These are phyloP conservation scores for Quercus tomentella DNA, from an alignment of 331 rosid genomes.

Conservation along the genomic window DNA sequence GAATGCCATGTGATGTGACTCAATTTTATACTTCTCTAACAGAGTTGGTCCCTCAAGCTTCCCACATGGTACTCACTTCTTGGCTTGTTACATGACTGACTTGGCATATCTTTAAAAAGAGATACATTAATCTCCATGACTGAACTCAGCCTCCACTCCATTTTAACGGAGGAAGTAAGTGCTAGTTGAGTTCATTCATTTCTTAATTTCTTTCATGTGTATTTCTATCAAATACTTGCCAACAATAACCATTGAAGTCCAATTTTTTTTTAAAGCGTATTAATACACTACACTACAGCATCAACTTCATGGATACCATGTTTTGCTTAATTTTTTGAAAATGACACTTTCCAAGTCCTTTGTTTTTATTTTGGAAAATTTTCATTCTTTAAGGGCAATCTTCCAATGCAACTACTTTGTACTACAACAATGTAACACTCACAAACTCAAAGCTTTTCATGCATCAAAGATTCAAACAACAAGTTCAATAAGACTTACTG, in stretches of 20 bases:
- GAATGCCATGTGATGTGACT: too few relatives aligned
- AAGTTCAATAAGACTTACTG: slow-evolving; percentile 40
- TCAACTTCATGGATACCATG: not conserved
- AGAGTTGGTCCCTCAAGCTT: too few relatives aligned
- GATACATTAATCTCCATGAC: too few relatives aligned
- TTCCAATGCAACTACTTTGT: not conserved
- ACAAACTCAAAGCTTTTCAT: not conserved
- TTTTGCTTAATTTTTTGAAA: not conserved
- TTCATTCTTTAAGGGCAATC: not conserved
- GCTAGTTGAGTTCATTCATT: too few relatives aligned
- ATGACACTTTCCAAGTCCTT: not conserved
- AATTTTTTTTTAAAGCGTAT: not conserved
- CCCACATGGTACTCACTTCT: too few relatives aligned
- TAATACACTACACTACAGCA: not conserved
- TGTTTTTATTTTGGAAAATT: not conserved
- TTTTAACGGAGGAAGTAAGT: too few relatives aligned
- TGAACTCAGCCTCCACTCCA: too few relatives aligned
- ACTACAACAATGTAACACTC: not conserved
- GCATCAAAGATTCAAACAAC: too few relatives aligned
- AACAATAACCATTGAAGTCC: not conserved
- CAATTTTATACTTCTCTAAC: too few relatives aligned
- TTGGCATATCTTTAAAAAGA: too few relatives aligned
- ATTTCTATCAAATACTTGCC: not conserved
- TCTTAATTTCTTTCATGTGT: too few relatives aligned
- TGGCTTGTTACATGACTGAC: too few relatives aligned